phyloP scores from a whole-genome alignment of 2,329 filamentous ascomycete genomes.

The Fusarium buxicola region DNA sequence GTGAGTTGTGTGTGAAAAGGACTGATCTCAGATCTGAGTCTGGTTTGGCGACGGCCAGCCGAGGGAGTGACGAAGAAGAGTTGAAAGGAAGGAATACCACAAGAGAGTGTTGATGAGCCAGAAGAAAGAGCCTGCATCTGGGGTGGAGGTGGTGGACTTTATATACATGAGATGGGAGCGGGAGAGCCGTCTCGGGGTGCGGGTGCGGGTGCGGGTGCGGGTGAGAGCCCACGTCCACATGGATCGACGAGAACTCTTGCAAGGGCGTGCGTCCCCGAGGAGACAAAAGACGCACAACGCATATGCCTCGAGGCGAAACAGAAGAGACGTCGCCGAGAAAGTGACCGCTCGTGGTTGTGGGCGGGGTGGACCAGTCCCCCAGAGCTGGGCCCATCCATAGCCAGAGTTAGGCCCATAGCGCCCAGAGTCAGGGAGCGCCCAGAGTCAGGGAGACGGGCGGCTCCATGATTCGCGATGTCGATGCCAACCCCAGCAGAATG shows the following conservation, averaged over 20 bases:
- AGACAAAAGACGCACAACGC: conserved; percentile 34
- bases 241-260: conserved; percentile 29
- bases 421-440: too few species aligned
- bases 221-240: conserved; percentile 11
- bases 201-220: too few species aligned
- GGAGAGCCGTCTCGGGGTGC: conserved; percentile 18
- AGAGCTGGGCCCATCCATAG: conserved; percentile 22
- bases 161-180: conserved; percentile 37
- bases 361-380: conserved; percentile 20
- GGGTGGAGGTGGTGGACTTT: conserved; percentile 37
- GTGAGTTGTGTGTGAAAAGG: conserved; percentile 34
- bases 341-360: conserved; percentile 23
- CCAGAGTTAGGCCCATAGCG: conserved; percentile 18
- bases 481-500: conserved; percentile 24
- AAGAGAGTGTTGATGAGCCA: conserved; percentile 34
- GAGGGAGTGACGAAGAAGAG: conserved; percentile 40
- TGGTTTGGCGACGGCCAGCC: conserved; percentile 43
- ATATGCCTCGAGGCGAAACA: conserved; percentile 37
- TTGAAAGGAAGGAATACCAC: conserved; percentile 38
- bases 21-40: conserved; percentile 47
- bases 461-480: conserved; percentile 40
- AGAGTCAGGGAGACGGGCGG: conserved; percentile 27
- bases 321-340: conserved; percentile 27
- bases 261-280: conserved; percentile 20
- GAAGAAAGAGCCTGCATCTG: conserved; percentile 11